Conservation (phyloP, 768 basidiomycete genomes). For the Paxillus rubicundulus region DNA sequence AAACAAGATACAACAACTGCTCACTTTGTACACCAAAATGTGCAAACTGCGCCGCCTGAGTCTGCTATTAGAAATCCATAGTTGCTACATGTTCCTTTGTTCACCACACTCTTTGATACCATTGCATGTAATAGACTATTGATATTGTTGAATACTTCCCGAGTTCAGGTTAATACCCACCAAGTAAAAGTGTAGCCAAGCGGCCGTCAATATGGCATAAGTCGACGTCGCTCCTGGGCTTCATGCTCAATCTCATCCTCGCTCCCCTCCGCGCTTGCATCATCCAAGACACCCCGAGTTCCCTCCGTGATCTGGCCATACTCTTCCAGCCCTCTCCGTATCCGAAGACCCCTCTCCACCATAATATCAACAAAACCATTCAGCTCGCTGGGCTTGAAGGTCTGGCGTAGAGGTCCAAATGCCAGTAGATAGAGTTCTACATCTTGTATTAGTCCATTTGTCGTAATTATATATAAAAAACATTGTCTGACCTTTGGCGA, state of each 20-base stretch:
- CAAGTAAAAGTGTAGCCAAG: too few relatives aligned
- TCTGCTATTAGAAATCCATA: too few relatives aligned
- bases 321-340: constrained; percentile 59
- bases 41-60: too few relatives aligned
- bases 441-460: constrained; percentile 10
- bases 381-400: constrained; percentile 61
- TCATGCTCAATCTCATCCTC: constrained; percentile 59
- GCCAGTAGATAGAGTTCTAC: constrained; percentile 76
- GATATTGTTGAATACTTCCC: too few relatives aligned
- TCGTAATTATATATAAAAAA: not conserved
- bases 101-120: too few relatives aligned
- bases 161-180: too few relatives aligned
- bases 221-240: constrained; percentile 54
- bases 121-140: too few relatives aligned
- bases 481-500: constrained; percentile 58
- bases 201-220: constrained; percentile 64
- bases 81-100: too few relatives aligned
- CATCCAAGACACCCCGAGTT: constrained; percentile 25
- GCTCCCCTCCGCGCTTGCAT: constrained; percentile 24
- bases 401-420: constrained; percentile 65
- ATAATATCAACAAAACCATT: constrained; percentile 64
- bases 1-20: too few relatives aligned
- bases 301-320: constrained; percentile 20
- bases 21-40: constrained; percentile 10
- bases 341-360: constrained; percentile 70